Evolutionary conservation across 192 early-diverging fungal species (phyloP).

Genomic region (Coemansia erecta): DNA sequence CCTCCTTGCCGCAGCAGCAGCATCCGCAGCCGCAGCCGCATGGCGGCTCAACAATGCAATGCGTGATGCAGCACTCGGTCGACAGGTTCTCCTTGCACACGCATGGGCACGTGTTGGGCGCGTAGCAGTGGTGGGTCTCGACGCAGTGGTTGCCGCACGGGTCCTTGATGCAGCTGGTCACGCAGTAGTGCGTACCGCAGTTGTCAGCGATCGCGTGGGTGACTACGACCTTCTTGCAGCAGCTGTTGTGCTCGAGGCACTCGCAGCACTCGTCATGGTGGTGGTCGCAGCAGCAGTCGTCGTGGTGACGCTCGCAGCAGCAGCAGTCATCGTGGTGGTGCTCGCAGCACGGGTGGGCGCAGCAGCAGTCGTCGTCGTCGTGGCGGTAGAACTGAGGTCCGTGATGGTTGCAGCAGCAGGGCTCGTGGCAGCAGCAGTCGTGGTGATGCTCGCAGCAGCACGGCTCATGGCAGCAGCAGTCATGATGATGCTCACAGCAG

Average conservation of each 20-base stretch:
- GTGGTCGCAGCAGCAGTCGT: slow-evolving; percentile 19
- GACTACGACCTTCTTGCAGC: slow-evolving; percentile 40
- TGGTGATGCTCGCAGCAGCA: slow-evolving; percentile 5
- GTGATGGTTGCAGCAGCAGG: slow-evolving; percentile 8
- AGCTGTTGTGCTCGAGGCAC: slow-evolving; percentile 29
- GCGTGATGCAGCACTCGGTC: slow-evolving; percentile 52
- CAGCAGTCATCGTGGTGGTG: slow-evolving; percentile 27
- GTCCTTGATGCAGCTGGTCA: slow-evolving; percentile 54
- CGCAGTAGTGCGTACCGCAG: slow-evolving; percentile 54
- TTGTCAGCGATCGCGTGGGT: slow-evolving; percentile 48
- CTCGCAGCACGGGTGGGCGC: slow-evolving; percentile 8
- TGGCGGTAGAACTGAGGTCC: slow-evolving; percentile 14
- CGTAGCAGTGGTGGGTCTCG: slow-evolving; percentile 52
- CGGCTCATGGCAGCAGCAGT: slow-evolving; percentile 14
- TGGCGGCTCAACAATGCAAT: slow-evolving; percentile 49
- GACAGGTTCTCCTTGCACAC: slow-evolving; percentile 43
- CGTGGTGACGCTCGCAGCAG: slow-evolving; percentile 18
- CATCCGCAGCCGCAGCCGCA: slow-evolving; percentile 26
- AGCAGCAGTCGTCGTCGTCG: slow-evolving; percentile 15
- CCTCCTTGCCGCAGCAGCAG: slow-evolving; percentile 9
- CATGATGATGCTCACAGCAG: slow-evolving; percentile 9
- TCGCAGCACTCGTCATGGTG: slow-evolving; percentile 32
- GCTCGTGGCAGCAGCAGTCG: slow-evolving; percentile 14
- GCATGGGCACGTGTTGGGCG: slow-evolving; percentile 37
- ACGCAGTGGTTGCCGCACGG: slow-evolving; percentile 48